Conservation (phyloP, 805 yeast species). For the Saccharomycopsis sp. region DNA sequence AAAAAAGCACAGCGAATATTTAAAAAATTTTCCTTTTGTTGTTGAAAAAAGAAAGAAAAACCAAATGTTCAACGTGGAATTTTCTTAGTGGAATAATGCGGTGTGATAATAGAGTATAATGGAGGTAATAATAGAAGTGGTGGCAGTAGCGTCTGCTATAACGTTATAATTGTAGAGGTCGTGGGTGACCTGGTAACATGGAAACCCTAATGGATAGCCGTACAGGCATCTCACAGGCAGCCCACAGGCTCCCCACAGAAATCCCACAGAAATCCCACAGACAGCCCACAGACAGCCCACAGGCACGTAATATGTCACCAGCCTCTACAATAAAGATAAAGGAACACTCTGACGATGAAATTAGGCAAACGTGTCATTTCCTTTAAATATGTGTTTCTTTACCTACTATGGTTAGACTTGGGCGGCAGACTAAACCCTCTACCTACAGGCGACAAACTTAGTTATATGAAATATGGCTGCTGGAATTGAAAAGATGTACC, state of each 20-base stretch:
- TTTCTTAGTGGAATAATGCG: background rate
- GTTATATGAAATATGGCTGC: background rate
- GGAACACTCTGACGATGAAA: background rate
- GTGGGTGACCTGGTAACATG: no score
- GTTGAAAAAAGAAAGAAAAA: background rate
- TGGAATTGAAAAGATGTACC: background rate
- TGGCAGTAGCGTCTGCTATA: no score
- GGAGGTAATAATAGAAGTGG: background rate
- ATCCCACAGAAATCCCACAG: no score
- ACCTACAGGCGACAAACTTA: background rate
- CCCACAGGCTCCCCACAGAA: no score
- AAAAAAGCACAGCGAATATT: background rate
- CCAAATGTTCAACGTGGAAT: background rate
- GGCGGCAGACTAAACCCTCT: background rate
- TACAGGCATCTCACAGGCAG: no score
- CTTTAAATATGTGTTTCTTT: background rate
- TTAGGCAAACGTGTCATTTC: background rate
- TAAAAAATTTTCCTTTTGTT: background rate
- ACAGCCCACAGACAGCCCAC: no score
- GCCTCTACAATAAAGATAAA: background rate
- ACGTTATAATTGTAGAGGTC: background rate
- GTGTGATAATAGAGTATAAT: background rate
- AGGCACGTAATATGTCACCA: background rate
- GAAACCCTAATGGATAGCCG: no score
- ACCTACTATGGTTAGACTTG: background rate